Conservation (phyloP, 192 early-diverging fungal species). For the Podila minutissima region DNA sequence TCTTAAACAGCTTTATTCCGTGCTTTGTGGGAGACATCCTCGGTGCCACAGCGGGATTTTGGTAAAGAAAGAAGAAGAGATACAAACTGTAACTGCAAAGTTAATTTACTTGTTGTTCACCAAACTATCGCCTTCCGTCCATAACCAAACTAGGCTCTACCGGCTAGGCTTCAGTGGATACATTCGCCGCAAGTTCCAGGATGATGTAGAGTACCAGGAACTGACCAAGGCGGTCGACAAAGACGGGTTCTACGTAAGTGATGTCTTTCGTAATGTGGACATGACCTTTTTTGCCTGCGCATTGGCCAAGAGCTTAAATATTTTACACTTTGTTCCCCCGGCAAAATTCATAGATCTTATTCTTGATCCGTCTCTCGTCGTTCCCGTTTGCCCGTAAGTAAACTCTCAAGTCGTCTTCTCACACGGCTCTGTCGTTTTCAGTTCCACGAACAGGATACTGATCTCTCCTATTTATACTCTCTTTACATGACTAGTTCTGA, state of each 20-base stretch:
- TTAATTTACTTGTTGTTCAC: not conserved
- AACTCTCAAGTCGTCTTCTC: no score
- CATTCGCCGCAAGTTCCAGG: constrained; percentile 24
- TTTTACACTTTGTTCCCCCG: not conserved
- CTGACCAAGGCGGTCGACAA: constrained; percentile 41
- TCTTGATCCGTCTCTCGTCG: constrained; percentile 42
- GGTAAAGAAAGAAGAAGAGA: constrained; percentile 2
- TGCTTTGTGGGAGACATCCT: constrained; percentile 29
- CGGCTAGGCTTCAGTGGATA: constrained; percentile 20
- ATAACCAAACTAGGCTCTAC: constrained; percentile 17
- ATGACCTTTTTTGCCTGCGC: not conserved
- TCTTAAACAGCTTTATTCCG: constrained; percentile 21
- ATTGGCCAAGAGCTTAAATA: not conserved
- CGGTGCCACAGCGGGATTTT: constrained; percentile 35
- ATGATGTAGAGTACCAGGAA: constrained; percentile 37
- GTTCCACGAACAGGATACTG: not conserved
- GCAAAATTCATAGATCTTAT: constrained; percentile 15
- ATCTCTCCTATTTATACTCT: not conserved
- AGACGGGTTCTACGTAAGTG: constrained; percentile 35
- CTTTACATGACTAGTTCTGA: constrained; percentile 10
- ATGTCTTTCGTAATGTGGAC: not conserved
- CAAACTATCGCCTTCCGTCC: not conserved
- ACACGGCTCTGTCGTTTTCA: not conserved
- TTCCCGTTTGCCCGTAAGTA: constrained; percentile 34
- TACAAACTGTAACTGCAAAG: not conserved